Evolutionary conservation across 1,139 yeast genomes (phyloP), one percentile per base, ranked within the genome.

Genomic region (Geotrichum reessii): DNA sequence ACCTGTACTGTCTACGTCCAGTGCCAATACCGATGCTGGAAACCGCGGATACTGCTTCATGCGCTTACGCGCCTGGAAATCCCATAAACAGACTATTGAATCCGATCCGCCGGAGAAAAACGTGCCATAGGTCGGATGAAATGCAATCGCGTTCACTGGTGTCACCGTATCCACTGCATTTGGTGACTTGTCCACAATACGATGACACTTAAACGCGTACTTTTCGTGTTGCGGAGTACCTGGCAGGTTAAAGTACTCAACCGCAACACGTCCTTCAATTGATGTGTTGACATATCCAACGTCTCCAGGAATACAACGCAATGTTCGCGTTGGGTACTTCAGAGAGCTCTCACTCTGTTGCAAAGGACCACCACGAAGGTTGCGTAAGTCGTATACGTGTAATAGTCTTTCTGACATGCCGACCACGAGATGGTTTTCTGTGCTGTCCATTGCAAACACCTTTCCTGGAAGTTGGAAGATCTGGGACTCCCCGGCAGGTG

Each of bases 121-220:
- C 0, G 83, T 78, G 19, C 75, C 74, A 58, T 73, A 73, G 46
- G 63, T 65, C 1, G 79, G 78, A 63, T 81, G 81, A 67, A 86
- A 86, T 14, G 77, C 77, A 8, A 90, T 69, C 0, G 88, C 78
- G 64, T 89, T 88, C 9, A 92, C 91, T 0, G 96, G 95, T 51
- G 82, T 85, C 1, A 88, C 95, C 54, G 83, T 73, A 63, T 85
- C 92, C 4, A 77, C 76, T 33, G 80, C 81, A 28, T 76, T 73
- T 42, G 67, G 69, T 11, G 57, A 56, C 56, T 73, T 72, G 61
- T 79, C 79, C 31, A 69, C 65, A 3, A 71, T 71, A 44, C 96
- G 74, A 70, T 92, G 97, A 64, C 96, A 87, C 67, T 90, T 85
- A 76, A 91, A 92, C 0, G 96, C 95, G 70, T 85, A 92, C 59